A percentile compares a stretch with the other conserved stretches of the same genome.
Conservation (phyloP, 2,329 filamentous ascomycete genomes). For the Hypoxylon sp. region DNA sequence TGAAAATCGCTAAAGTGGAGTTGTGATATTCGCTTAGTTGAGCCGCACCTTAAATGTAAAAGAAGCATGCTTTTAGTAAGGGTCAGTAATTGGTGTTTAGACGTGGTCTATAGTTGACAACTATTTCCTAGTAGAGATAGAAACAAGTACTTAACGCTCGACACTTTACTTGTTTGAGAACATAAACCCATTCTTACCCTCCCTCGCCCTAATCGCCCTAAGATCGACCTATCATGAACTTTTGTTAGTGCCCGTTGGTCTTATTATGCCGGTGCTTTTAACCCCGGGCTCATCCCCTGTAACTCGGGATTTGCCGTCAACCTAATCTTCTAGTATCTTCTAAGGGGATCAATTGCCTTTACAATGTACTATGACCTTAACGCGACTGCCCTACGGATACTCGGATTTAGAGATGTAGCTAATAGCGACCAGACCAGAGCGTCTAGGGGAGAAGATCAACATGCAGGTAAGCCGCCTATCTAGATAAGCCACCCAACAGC, state of each 20-base stretch:
- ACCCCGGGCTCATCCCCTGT: neutral
- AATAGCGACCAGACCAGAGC: neutral
- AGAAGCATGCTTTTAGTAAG: neutral
- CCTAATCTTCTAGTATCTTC: neutral
- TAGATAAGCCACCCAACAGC: slow-evolving; percentile 1
- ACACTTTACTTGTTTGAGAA: neutral
- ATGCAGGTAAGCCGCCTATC: neutral
- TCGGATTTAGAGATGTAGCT: neutral
- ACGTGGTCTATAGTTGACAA: neutral
- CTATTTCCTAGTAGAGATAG: neutral
- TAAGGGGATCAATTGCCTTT: neutral
- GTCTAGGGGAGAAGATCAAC: neutral
- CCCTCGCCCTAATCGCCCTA: neutral
- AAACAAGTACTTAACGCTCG: neutral
- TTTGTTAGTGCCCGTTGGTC: neutral
- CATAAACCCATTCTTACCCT: neutral
- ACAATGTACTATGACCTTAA: neutral
- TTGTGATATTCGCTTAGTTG: slow-evolving; percentile 10
- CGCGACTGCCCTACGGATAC: neutral
- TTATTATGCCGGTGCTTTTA: neutral
- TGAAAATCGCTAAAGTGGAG: neutral
- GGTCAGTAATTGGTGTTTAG: neutral
- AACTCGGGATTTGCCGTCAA: neutral
- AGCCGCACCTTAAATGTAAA: slow-evolving; percentile 10
- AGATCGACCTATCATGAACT: neutral